These are phyloP conservation scores for Didymella arachidicola DNA, from an alignment of 2,329 filamentous ascomycete genomes.

Conservation along the genomic window DNA sequence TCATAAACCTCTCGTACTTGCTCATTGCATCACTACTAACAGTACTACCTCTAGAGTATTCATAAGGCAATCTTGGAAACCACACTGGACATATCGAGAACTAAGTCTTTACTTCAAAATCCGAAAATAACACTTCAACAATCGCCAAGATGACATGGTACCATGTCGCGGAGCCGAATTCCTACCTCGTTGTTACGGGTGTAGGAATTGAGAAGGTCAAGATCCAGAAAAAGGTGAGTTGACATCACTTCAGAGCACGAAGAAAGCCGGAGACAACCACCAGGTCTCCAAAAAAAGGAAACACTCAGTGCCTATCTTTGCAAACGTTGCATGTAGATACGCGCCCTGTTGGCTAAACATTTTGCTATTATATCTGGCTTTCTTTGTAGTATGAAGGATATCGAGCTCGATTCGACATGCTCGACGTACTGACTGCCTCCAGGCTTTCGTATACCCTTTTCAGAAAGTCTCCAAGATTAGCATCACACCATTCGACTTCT, in stretches of 20 bases:
- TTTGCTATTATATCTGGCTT: background rate
- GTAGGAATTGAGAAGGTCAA: conserved; percentile 75
- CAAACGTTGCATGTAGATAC: too few species aligned
- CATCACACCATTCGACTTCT: conserved; percentile 81
- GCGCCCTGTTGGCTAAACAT: too few species aligned
- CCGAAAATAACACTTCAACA: background rate
- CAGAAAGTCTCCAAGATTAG: conserved; percentile 56
- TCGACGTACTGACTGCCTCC: conserved; percentile 3
- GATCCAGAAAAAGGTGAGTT: conserved; percentile 74
- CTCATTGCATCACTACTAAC: background rate
- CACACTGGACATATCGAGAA: background rate
- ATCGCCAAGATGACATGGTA: conserved; percentile 60
- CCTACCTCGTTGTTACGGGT: conserved; percentile 89
- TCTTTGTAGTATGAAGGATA: background rate
- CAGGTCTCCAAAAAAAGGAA: too few species aligned
- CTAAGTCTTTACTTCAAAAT: background rate
- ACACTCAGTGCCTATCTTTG: too few species aligned
- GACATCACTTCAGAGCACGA: too few species aligned
- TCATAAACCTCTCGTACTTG: background rate
- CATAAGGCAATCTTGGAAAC: background rate
- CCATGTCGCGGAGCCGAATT: conserved; percentile 75
- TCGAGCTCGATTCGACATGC: conserved; percentile 38
- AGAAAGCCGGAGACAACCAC: too few species aligned
- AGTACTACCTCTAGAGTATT: too few species aligned
- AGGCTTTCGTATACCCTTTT: conserved; percentile 50